Percentiles rank a stretch among this genome's conserved stretches.
phyloP scores from a whole-genome alignment of 2,329 filamentous ascomycete species.

The Capronia americana region DNA sequence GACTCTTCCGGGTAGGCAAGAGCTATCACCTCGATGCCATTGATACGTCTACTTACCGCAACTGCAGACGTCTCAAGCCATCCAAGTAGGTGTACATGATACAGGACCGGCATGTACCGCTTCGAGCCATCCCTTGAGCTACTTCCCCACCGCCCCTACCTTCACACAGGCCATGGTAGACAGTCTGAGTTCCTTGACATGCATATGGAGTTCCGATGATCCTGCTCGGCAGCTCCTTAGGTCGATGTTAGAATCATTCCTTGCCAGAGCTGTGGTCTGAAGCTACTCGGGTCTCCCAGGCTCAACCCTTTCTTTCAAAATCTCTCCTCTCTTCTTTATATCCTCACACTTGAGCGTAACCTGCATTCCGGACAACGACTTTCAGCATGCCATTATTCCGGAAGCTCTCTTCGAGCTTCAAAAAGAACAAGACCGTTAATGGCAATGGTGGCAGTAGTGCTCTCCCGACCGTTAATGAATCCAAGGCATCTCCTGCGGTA shows the following conservation, averaged over 20 bases:
- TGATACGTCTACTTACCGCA: not conserved
- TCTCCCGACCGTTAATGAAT: slow-evolving; percentile 31
- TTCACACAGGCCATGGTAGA: not conserved
- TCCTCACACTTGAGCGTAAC: not conserved
- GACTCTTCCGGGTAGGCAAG: not conserved
- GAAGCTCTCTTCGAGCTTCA: slow-evolving; percentile 29
- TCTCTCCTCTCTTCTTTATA: not conserved
- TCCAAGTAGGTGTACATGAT: not conserved
- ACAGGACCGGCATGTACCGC: not conserved
- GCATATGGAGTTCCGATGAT: not conserved
- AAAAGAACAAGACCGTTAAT: slow-evolving; percentile 7
- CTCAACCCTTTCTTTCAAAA: not conserved
- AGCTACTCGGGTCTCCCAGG: not conserved
- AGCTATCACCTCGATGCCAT: not conserved
- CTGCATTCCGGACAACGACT: not conserved
- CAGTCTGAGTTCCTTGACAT: not conserved
- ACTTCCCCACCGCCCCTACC: not conserved
- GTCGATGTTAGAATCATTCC: not conserved
- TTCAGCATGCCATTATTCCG: slow-evolving; percentile 25
- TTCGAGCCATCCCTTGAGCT: not conserved
- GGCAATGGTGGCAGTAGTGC: slow-evolving; percentile 6
- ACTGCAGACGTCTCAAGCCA: not conserved
- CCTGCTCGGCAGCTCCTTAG: not conserved
- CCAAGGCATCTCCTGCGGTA: slow-evolving; percentile 7
- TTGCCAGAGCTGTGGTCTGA: not conserved